Percentiles rank a stretch among this genome's conserved stretches.
Evolutionary conservation across 805 yeast species (phyloP).

Genomic region (Candida pseudoglaebosa): DNA sequence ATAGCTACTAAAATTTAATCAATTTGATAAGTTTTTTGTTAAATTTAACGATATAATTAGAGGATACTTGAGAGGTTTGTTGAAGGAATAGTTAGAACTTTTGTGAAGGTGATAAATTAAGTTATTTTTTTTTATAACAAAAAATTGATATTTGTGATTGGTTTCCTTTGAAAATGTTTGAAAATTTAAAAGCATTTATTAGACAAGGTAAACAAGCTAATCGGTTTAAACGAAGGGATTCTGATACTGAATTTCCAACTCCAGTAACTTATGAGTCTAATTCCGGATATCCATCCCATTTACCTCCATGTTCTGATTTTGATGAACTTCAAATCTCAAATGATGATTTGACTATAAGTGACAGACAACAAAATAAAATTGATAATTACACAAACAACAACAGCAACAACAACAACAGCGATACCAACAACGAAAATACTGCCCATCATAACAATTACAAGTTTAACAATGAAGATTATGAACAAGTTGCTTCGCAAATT

Average conservation of each 20-base stretch:
- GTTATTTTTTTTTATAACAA: not conserved
- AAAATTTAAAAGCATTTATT: constrained; percentile 56
- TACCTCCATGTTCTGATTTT: not conserved
- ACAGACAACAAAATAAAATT: not conserved
- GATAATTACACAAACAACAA: not conserved
- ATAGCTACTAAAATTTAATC: too few species aligned
- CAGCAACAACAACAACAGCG: constrained; percentile 3
- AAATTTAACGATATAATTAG: too few species aligned
- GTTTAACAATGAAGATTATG: constrained; percentile 10
- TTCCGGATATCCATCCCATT: not conserved
- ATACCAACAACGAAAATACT: not conserved
- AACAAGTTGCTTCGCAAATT: constrained; percentile 28
- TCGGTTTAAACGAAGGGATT: constrained; percentile 16
- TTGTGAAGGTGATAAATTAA: too few species aligned
- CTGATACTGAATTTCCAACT: not conserved
- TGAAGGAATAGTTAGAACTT: too few species aligned
- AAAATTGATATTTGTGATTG: not conserved
- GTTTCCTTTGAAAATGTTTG: constrained; percentile 20
- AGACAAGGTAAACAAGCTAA: constrained; percentile 63
- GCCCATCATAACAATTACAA: constrained; percentile 2
- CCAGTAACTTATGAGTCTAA: not conserved
- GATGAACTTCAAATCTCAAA: not conserved
- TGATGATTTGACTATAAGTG: not conserved
- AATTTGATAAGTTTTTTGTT: not conserved
- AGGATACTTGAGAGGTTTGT: too few species aligned